A percentile compares a stretch with the other conserved stretches of the same genome.
Conservation (phyloP, 306 rosid genomes). For the Quercus mongolica region DNA sequence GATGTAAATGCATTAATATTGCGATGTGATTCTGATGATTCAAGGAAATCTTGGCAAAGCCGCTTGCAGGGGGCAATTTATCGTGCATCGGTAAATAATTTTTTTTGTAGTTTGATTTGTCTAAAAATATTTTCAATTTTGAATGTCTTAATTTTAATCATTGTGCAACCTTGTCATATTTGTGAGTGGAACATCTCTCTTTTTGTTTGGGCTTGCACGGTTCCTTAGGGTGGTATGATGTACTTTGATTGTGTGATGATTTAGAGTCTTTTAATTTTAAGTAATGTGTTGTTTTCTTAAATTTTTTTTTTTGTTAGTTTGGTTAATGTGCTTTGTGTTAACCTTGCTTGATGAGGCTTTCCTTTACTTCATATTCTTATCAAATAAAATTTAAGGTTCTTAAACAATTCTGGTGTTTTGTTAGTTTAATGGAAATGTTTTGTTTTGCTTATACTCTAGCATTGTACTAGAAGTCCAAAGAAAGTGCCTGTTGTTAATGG, state of each 20-base stretch:
- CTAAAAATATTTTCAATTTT: not conserved
- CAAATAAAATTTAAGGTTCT: not conserved
- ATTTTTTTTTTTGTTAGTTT: not conserved
- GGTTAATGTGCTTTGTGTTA: not conserved
- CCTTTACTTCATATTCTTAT: not conserved
- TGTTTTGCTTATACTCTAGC: not conserved
- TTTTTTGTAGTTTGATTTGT: constrained; percentile 14
- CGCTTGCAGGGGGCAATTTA: constrained; percentile 88
- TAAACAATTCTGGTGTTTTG: not conserved
- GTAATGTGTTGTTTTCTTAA: not conserved
- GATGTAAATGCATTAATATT: constrained; percentile 77
- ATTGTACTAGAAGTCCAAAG: not conserved
- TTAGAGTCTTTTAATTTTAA: not conserved
- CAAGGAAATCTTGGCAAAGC: constrained; percentile 74
- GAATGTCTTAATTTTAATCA: not conserved
- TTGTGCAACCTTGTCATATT: not conserved
- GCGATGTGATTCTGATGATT: constrained; percentile 74
- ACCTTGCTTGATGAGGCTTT: not conserved
- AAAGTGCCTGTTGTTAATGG: too few species aligned
- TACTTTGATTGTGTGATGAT: not conserved
- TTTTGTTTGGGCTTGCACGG: not conserved
- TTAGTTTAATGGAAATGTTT: not conserved
- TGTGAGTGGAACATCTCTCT: not conserved
- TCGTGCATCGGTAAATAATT: constrained; percentile 69
- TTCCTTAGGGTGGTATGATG: not conserved